Percentiles rank a stretch among this genome's conserved stretches.
phyloP scores from a whole-genome alignment of 139 green algal species.

The Chloropicon primus region DNA sequence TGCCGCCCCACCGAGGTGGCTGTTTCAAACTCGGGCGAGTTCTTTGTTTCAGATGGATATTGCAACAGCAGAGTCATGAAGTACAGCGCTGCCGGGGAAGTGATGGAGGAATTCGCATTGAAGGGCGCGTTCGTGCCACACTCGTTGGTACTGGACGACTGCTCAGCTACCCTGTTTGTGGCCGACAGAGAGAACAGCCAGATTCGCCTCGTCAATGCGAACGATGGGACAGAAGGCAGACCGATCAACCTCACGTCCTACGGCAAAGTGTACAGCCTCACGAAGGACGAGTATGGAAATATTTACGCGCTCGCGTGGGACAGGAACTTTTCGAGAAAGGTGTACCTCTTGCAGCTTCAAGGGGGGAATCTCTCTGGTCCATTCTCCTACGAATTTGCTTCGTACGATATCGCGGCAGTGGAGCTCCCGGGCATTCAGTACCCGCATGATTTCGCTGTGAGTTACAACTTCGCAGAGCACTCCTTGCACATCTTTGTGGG shows the following conservation, averaged over 20 bases:
- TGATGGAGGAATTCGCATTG: not conserved
- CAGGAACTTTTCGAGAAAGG: not conserved
- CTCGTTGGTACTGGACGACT: not conserved
- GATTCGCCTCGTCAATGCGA: not conserved
- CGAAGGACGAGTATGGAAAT: not conserved
- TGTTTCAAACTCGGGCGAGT: not conserved
- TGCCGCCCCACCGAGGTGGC: not conserved
- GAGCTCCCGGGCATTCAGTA: not conserved
- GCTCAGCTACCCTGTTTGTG: not conserved
- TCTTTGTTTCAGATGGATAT: not conserved
- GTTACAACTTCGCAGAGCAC: not conserved
- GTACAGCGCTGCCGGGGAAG: not conserved
- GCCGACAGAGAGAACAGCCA: not conserved
- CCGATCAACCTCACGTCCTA: not conserved
- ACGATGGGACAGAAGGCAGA: not conserved
- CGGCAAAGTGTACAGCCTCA: not conserved
- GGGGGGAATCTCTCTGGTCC: too few relatives aligned
- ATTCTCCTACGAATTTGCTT: too few relatives aligned
- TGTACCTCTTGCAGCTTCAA: not conserved
- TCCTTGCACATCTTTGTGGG: not conserved
- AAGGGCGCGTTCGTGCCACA: not conserved
- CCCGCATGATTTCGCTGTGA: not conserved
- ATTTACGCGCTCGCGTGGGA: not conserved
- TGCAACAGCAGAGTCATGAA: not conserved
- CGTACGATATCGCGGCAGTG: not conserved